Conservation (phyloP, 2,329 filamentous ascomycete genomes). For the Colletotrichum magnum region DNA sequence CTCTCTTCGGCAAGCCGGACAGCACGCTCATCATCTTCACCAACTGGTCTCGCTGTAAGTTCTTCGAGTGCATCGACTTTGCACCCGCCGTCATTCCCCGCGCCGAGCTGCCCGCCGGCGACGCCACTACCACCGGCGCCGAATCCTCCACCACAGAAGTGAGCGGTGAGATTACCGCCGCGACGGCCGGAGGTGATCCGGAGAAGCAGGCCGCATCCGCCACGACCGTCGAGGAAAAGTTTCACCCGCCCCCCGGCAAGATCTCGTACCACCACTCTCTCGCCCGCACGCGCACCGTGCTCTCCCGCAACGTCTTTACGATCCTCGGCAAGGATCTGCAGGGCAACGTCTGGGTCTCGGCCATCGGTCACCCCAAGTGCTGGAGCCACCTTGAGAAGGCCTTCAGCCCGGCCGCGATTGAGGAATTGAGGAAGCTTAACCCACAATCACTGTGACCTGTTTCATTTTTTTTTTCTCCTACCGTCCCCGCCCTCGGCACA, state of each 20-base stretch:
- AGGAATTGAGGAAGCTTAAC: not conserved
- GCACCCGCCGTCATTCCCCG: conserved; percentile 46
- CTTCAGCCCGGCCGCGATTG: not conserved
- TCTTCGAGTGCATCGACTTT: conserved; percentile 55
- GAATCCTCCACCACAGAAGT: not conserved
- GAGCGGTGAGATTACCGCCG: conserved; percentile 1
- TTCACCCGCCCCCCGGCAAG: conserved; percentile 35
- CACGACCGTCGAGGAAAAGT: not conserved
- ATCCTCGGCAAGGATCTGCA: conserved; percentile 47
- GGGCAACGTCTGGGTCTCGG: conserved; percentile 48
- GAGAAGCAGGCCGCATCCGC: conserved; percentile 21
- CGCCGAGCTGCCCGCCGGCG: conserved; percentile 9
- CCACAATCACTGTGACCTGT: too few species aligned
- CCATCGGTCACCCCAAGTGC: conserved; percentile 42
- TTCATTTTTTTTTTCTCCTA: too few species aligned
- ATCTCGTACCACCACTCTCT: conserved; percentile 36
- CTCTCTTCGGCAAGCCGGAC: conserved; percentile 50
- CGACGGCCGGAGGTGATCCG: not conserved
- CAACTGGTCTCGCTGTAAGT: conserved; percentile 55
- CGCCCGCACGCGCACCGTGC: conserved; percentile 32
- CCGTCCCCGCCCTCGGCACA: too few species aligned
- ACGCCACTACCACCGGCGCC: not conserved
- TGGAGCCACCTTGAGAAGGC: conserved; percentile 49
- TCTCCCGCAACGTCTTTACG: conserved; percentile 37
- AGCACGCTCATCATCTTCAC: conserved; percentile 52